phyloP scores from a whole-genome alignment of 2,329 filamentous ascomycete genomes.

The Phialophora chinensis region DNA sequence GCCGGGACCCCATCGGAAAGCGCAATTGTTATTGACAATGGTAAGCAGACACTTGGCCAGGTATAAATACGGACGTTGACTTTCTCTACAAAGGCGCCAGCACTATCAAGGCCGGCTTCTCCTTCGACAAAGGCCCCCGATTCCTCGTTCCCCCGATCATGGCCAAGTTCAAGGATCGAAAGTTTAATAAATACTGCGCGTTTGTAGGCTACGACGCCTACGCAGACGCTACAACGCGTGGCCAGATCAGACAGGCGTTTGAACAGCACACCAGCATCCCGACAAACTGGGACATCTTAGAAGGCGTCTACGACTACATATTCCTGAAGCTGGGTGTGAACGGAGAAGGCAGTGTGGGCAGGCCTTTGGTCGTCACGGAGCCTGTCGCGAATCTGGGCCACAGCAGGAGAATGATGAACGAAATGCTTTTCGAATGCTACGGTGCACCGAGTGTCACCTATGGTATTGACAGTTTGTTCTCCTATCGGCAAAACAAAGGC shows the following conservation, averaged over 20 bases:
- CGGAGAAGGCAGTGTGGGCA: constrained; percentile 72
- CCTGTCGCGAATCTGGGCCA: constrained; percentile 90
- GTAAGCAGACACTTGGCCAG: constrained; percentile 54
- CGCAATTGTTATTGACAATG: constrained; percentile 98
- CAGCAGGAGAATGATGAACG: constrained; percentile 90
- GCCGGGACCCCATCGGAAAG: constrained; percentile 63
- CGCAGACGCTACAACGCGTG: constrained; percentile 87
- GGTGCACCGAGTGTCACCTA: constrained; percentile 86
- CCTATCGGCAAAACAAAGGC: constrained; percentile 90
- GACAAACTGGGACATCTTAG: constrained; percentile 97
- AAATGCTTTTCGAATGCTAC: constrained; percentile 97
- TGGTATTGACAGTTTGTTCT: constrained; percentile 95
- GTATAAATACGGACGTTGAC: constrained; percentile 2
- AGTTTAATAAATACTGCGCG: constrained; percentile 86
- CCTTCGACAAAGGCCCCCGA: constrained; percentile 82
- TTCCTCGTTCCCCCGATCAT: constrained; percentile 85
- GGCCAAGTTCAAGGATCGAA: constrained; percentile 93
- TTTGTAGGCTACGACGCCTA: constrained; percentile 94
- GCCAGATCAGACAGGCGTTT: constrained; percentile 88
- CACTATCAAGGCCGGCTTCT: constrained; percentile 90
- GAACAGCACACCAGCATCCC: constrained; percentile 89
- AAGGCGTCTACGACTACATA: constrained; percentile 89
- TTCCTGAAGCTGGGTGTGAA: constrained; percentile 94
- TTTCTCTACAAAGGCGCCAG: constrained; percentile 71
- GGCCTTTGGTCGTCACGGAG: constrained; percentile 94